These are phyloP conservation scores for Mallotus japonicus DNA, from an alignment of 441 rosid species.

Conservation along the genomic window DNA sequence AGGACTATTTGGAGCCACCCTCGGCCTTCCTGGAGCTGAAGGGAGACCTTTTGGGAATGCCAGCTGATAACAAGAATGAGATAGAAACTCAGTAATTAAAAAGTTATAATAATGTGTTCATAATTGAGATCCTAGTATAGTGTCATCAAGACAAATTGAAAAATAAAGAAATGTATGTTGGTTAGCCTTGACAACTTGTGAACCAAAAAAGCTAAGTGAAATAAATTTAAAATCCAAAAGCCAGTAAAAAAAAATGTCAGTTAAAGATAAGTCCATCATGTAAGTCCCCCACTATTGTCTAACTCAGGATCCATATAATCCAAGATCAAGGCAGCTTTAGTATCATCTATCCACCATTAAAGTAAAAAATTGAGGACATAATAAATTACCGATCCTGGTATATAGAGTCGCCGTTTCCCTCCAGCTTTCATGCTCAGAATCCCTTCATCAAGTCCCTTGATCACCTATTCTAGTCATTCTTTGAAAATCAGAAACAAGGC, in stretches of 20 bases:
- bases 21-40: slow-evolving; percentile 96
- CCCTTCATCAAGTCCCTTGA: slow-evolving; percentile 96
- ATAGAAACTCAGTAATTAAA: slow-evolving; percentile 7
- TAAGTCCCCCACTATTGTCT: not conserved
- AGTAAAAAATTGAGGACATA: not conserved
- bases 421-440: slow-evolving; percentile 82
- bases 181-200: not conserved
- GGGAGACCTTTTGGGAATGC: slow-evolving; percentile 85
- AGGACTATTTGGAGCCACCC: slow-evolving; percentile 90
- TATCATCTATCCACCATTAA: not conserved
- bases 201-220: not conserved
- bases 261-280: not conserved
- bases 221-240: not conserved
- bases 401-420: slow-evolving; percentile 83
- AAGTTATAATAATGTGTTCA: not conserved
- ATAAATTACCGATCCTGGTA: slow-evolving; percentile 75
- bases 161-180: not conserved
- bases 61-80: slow-evolving; percentile 43
- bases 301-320: not conserved
- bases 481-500: slow-evolving; percentile 7
- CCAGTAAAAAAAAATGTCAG: not conserved
- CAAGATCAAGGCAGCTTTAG: too few species aligned
- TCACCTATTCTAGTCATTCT: slow-evolving; percentile 56
- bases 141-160: not conserved
- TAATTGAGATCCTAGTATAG: not conserved